Evolutionary conservation across 192 early-diverging fungal species (phyloP).

Genomic region (Kickxella alabastrina): DNA sequence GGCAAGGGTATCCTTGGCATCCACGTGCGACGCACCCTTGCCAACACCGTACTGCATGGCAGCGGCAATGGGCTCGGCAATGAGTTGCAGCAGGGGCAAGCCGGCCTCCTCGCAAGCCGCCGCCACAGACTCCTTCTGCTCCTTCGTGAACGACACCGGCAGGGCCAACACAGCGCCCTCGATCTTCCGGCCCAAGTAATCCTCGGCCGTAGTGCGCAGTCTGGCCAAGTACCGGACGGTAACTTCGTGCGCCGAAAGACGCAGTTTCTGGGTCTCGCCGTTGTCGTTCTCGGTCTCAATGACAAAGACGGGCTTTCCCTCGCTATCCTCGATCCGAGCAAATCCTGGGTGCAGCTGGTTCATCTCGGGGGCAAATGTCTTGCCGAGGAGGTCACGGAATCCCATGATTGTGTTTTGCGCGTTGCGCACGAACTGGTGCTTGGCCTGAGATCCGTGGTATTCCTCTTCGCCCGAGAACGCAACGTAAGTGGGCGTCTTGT

Average conservation of each 20-base stretch:
- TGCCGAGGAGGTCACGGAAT: conserved; percentile 82
- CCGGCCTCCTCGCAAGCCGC: conserved; percentile 71
- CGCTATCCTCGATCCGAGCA: conserved; percentile 57
- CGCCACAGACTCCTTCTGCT: conserved; percentile 64
- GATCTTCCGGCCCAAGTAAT: conserved; percentile 75
- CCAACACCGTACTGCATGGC: conserved; percentile 79
- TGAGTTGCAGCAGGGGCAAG: conserved; percentile 72
- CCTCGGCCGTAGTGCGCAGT: conserved; percentile 84
- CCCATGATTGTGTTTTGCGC: conserved; percentile 85
- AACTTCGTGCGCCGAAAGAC: conserved; percentile 69
- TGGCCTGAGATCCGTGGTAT: conserved; percentile 73
- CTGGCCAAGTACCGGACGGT: conserved; percentile 75
- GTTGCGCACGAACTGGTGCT: conserved; percentile 82
- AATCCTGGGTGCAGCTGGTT: conserved; percentile 39
- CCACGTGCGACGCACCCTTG: conserved; percentile 46
- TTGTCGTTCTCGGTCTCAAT: conserved; percentile 58
- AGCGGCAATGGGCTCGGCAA: conserved; percentile 88
- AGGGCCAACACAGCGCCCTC: conserved; percentile 80
- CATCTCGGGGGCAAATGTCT: conserved; percentile 29
- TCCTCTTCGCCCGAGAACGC: conserved; percentile 90
- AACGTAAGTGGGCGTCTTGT: conserved; percentile 90
- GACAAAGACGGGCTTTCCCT: conserved; percentile 59
- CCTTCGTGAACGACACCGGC: conserved; percentile 79
- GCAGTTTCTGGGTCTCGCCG: conserved; percentile 43
- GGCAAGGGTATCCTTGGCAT: conserved; percentile 68